Evolutionary conservation across 495 filamentous ascomycete genomes (phyloP).

Genomic region (Penicillium mononematosum): DNA sequence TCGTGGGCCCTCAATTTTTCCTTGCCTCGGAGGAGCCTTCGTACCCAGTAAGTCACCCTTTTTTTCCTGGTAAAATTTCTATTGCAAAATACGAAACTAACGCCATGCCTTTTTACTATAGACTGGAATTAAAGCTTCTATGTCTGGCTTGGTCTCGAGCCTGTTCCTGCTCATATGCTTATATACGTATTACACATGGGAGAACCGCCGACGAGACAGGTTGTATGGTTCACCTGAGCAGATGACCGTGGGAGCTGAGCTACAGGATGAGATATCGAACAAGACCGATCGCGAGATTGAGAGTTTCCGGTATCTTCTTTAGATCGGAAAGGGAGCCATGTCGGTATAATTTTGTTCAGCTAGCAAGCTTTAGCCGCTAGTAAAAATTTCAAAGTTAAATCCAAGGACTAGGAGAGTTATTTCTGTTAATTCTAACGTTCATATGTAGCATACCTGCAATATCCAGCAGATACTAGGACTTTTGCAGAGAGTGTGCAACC

Average conservation of each 20-base stretch:
- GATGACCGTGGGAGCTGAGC: conserved; percentile 25
- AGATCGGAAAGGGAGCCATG: background rate
- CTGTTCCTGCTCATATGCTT: conserved; percentile 29
- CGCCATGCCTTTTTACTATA: conserved; percentile 9
- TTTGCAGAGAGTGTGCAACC: too few species aligned
- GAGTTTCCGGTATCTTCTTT: conserved; percentile 35
- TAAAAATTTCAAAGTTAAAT: background rate
- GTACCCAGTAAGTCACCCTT: conserved; percentile 27
- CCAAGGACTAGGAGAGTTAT: too few species aligned
- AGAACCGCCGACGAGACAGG: conserved; percentile 31
- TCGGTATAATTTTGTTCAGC: background rate
- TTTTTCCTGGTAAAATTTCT: background rate
- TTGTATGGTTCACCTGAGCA: conserved; percentile 27
- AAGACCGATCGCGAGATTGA: conserved; percentile 39
- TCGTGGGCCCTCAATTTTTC: conserved; percentile 42
- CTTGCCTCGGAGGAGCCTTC: conserved; percentile 31
- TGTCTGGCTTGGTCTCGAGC: conserved; percentile 32
- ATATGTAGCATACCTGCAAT: too few species aligned
- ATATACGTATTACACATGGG: conserved; percentile 29
- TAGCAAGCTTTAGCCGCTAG: background rate
- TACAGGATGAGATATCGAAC: conserved; percentile 34
- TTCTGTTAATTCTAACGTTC: too few species aligned
- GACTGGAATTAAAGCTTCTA: conserved; percentile 37
- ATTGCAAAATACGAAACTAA: background rate
- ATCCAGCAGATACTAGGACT: too few species aligned